phyloP scores from a whole-genome alignment of 2,329 filamentous ascomycete genomes.

The Verticillium tricorpus region DNA sequence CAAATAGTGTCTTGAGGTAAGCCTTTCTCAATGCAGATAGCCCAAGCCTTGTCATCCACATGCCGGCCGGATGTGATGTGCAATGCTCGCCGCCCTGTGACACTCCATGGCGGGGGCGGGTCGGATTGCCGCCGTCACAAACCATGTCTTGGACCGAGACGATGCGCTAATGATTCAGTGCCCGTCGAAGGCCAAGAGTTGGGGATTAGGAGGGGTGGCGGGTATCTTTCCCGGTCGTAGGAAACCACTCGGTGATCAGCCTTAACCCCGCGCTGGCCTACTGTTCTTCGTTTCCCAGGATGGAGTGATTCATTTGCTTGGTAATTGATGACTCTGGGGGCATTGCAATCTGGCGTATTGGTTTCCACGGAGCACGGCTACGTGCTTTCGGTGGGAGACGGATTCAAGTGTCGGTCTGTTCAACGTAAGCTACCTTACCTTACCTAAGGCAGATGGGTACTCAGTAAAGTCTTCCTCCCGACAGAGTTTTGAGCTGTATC shows the following conservation, averaged over 20 bases:
- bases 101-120: no score
- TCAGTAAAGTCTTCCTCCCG: no score
- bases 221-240: background rate
- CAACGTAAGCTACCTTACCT: no score
- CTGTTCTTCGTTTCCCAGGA: background rate
- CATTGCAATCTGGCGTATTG: no score
- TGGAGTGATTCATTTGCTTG: background rate
- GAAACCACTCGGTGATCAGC: background rate
- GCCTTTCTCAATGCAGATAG: background rate
- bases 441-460: no score
- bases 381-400: no score
- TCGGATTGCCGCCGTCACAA: background rate
- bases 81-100: no score
- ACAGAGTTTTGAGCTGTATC: no score
- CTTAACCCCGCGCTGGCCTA: background rate
- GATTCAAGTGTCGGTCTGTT: no score
- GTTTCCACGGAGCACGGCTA: no score
- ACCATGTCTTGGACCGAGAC: no score
- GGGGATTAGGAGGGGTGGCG: background rate
- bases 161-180: slow-evolving; percentile 11
- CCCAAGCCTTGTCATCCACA: background rate
- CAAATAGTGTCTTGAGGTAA: no score
- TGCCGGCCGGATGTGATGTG: background rate
- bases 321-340: background rate
- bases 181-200: background rate